Conservation (phyloP, 768 basidiomycete species). For the Suillus paluster region DNA sequence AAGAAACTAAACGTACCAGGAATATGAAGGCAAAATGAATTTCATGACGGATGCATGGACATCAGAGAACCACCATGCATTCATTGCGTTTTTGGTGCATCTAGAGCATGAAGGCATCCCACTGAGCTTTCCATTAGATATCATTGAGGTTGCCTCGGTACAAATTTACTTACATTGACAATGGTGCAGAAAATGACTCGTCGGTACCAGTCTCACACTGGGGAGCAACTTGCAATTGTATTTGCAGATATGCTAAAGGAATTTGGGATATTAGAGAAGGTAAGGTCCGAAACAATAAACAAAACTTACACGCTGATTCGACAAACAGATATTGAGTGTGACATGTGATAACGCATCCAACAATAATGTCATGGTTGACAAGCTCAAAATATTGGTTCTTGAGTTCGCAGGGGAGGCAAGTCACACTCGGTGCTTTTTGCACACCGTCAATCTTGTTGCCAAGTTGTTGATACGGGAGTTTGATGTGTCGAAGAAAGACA, state of each 20-base stretch:
- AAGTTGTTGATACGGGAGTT: slow-evolving; percentile 38
- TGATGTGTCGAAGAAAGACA: slow-evolving; percentile 28
- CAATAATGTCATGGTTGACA: slow-evolving; percentile 26
- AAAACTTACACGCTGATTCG: not conserved
- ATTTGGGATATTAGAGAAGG: slow-evolving; percentile 35
- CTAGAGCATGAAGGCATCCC: slow-evolving; percentile 26
- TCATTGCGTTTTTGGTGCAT: slow-evolving; percentile 32
- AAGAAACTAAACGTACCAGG: slow-evolving; percentile 12
- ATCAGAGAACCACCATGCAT: slow-evolving; percentile 36
- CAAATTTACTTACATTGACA: not conserved
- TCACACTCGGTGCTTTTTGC: slow-evolving; percentile 11
- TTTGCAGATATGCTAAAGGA: slow-evolving; percentile 29
- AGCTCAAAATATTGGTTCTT: slow-evolving; percentile 19
- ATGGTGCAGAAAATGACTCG: not conserved
- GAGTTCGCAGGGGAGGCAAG: slow-evolving; percentile 26
- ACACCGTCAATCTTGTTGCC: slow-evolving; percentile 41
- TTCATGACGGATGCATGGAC: slow-evolving; percentile 41
- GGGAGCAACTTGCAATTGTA: slow-evolving; percentile 27
- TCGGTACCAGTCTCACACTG: slow-evolving; percentile 30
- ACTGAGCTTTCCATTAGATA: slow-evolving; percentile 29
- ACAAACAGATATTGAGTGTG: slow-evolving; percentile 22
- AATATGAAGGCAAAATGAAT: slow-evolving; percentile 29
- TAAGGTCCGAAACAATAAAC: slow-evolving; percentile 4
- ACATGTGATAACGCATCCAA: slow-evolving; percentile 29
- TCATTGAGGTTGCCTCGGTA: slow-evolving; percentile 33